Percentiles rank a stretch among this genome's conserved stretches.
These are phyloP conservation scores for Phytomonas francai DNA, from an alignment of 208 protist genomes.

Conservation along the genomic window DNA sequence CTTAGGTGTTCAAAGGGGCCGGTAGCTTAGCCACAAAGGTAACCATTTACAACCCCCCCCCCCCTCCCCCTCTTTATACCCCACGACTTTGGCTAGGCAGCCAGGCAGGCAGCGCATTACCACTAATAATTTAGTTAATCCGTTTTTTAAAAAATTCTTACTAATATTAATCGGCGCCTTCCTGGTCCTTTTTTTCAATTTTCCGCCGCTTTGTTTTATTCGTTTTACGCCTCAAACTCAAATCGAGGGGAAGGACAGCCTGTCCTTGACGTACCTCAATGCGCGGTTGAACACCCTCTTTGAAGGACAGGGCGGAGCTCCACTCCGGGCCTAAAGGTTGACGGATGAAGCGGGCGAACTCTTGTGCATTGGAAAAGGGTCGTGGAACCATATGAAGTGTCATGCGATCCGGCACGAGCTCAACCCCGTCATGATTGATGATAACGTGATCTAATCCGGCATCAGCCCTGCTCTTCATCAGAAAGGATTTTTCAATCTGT, in stretches of 20 bases:
- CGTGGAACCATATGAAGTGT: conserved; percentile 86
- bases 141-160: neutral
- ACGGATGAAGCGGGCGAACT: conserved; percentile 88
- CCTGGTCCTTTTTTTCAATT: conserved; percentile 8
- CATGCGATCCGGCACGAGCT: conserved; percentile 86
- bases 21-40: neutral
- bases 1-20: neutral
- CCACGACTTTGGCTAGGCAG: neutral
- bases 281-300: conserved; percentile 73
- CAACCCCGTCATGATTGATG: conserved; percentile 90
- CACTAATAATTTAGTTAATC: neutral
- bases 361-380: conserved; percentile 83
- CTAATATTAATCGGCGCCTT: neutral
- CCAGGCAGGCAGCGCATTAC: neutral
- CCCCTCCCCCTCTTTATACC: neutral
- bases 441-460: conserved; percentile 86
- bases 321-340: conserved; percentile 86
- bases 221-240: conserved; percentile 53
- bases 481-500: conserved; percentile 61
- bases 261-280: conserved; percentile 81
- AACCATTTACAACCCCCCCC: neutral
- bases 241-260: conserved; percentile 63
- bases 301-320: conserved; percentile 75
- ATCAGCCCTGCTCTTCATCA: conserved; percentile 83
- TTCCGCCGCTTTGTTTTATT: conserved; percentile 77